phyloP scores from a whole-genome alignment of 805 yeast species.

The Starmerella roubikii region DNA sequence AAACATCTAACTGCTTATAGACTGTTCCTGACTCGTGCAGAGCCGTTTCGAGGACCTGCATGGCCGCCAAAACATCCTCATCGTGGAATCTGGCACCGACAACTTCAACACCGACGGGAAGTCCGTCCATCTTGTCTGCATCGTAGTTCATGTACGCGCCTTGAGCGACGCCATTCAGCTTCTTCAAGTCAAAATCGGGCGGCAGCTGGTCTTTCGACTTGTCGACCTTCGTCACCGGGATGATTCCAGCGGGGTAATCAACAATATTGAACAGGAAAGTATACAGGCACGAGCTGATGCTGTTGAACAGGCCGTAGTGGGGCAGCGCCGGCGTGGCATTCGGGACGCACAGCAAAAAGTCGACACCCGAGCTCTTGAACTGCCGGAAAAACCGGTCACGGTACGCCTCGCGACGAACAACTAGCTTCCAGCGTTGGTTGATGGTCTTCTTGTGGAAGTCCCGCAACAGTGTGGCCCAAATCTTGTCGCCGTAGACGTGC shows the following conservation, averaged over 20 bases:
- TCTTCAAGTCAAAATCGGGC: constrained; percentile 20
- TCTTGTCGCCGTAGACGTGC: constrained; percentile 24
- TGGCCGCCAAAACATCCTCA: constrained; percentile 41
- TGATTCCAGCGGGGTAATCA: constrained; percentile 42
- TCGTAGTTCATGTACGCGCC: constrained; percentile 36
- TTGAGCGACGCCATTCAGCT: constrained; percentile 32
- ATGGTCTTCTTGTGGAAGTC: constrained; percentile 27
- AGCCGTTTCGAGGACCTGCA: constrained; percentile 31
- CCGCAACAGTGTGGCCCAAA: constrained; percentile 29
- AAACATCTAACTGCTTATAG: constrained; percentile 5
- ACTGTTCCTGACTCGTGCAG: constrained; percentile 3
- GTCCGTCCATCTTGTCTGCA: constrained; percentile 33
- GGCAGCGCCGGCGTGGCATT: constrained; percentile 34
- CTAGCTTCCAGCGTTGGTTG: constrained; percentile 28
- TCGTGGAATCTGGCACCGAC: constrained; percentile 44
- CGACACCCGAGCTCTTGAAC: constrained; percentile 25
- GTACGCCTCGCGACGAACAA: constrained; percentile 28
- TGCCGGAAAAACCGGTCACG: constrained; percentile 21
- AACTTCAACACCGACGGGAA: constrained; percentile 53
- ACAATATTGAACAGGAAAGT: constrained; percentile 42
- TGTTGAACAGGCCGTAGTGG: constrained; percentile 27
- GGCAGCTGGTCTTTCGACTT: constrained; percentile 25
- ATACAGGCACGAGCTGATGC: constrained; percentile 35
- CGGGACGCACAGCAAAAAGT: constrained; percentile 30
- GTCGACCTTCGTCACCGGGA: constrained; percentile 49